Conservation (phyloP, 2,329 filamentous ascomycete species). For the Fusarium pseudonygamai region DNA sequence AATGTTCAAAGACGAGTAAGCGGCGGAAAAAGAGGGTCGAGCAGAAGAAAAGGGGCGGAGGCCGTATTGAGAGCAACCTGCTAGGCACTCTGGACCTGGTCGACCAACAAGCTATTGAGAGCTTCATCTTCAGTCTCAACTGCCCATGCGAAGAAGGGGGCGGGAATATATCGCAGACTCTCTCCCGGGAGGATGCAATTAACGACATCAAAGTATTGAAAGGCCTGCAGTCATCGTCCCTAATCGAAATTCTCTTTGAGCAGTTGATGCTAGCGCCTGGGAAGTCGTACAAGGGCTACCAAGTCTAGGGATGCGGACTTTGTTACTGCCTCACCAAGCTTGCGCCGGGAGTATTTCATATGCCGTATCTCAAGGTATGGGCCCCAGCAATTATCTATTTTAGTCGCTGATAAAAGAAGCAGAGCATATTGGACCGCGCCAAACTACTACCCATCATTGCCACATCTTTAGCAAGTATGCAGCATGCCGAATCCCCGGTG, state of each 20-base stretch:
- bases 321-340: constrained; percentile 41
- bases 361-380: constrained; percentile 49
- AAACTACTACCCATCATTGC: constrained; percentile 43
- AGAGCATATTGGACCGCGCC: constrained; percentile 43
- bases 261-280: constrained; percentile 41
- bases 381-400: not conserved
- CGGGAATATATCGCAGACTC: not conserved
- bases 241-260: constrained; percentile 38
- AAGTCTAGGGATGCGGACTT: constrained; percentile 19
- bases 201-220: constrained; percentile 1
- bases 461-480: constrained; percentile 47
- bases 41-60: not conserved
- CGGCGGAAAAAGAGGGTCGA: constrained; percentile 16
- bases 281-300: constrained; percentile 36
- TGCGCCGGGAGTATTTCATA: constrained; percentile 50
- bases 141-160: not conserved
- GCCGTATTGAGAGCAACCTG: not conserved
- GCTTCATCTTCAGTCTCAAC: constrained; percentile 42
- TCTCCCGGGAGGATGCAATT: not conserved
- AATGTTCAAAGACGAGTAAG: not conserved
- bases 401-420: constrained; percentile 8
- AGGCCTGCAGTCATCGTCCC: constrained; percentile 1
- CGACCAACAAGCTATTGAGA: constrained; percentile 45
- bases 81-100: constrained; percentile 23
- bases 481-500: constrained; percentile 47